These are phyloP conservation scores for Ophiosphaerella herpotricha DNA, from an alignment of 2,329 filamentous ascomycete species.

Conservation along the genomic window DNA sequence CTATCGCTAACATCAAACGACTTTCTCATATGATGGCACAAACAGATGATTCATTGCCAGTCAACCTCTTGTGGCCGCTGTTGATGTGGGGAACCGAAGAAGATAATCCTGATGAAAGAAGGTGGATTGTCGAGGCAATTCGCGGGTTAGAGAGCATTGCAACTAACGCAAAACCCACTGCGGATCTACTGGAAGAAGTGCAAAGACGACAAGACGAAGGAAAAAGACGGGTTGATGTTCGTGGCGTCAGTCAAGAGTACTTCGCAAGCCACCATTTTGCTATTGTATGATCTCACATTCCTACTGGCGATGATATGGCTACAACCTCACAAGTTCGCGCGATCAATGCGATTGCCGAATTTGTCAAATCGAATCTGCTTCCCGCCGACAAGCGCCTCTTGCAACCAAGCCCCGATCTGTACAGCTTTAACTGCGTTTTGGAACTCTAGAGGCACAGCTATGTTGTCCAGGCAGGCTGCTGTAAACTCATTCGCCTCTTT, in stretches of 20 bases:
- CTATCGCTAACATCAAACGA: slow-evolving; percentile 56
- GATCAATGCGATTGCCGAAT: slow-evolving; percentile 23
- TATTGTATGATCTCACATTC: slow-evolving; percentile 46
- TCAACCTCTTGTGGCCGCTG: slow-evolving; percentile 63
- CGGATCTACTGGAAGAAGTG: slow-evolving; percentile 48
- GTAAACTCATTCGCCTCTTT: slow-evolving; percentile 49
- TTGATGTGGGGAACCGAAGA: slow-evolving; percentile 62
- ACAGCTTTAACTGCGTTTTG: slow-evolving; percentile 43
- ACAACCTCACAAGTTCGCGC: slow-evolving; percentile 17
- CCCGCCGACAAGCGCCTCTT: slow-evolving; percentile 60
- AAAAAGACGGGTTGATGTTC: slow-evolving; percentile 45
- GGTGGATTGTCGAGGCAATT: slow-evolving; percentile 59
- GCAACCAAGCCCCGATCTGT: slow-evolving; percentile 54
- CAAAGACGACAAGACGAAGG: slow-evolving; percentile 44
- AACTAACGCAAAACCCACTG: slow-evolving; percentile 48
- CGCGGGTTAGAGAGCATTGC: slow-evolving; percentile 45
- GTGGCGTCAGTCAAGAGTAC: slow-evolving; percentile 48
- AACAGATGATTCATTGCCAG: slow-evolving; percentile 54
- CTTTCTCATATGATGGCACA: slow-evolving; percentile 54
- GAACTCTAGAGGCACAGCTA: slow-evolving; percentile 42
- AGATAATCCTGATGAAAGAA: slow-evolving; percentile 53
- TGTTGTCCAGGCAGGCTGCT: slow-evolving; percentile 43
- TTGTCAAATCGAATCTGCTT: slow-evolving; percentile 57
- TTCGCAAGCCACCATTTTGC: slow-evolving; percentile 60
- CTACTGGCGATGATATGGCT: not conserved